Percentiles rank a stretch among this genome's conserved stretches.
phyloP scores from a whole-genome alignment of 495 filamentous ascomycete species.

The Penicillium ochrochloron region DNA sequence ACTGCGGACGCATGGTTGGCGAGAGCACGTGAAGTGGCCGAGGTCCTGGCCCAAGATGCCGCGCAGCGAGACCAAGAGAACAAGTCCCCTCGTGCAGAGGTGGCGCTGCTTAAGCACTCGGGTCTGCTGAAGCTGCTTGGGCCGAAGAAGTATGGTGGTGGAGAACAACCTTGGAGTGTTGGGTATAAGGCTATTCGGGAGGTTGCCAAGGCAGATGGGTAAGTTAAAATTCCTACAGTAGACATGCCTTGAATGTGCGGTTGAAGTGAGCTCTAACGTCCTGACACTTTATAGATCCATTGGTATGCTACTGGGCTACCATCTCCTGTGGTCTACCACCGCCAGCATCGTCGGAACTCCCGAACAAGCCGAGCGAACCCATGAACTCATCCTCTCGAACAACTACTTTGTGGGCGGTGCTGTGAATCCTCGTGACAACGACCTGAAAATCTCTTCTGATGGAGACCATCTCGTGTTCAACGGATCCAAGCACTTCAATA shows the following conservation, averaged over 20 bases:
- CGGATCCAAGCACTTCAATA: constrained; percentile 66
- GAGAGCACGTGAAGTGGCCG: constrained; percentile 56
- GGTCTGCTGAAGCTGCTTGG: constrained; percentile 61
- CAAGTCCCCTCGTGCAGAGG: constrained; percentile 59
- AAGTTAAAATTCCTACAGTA: constrained; percentile 1
- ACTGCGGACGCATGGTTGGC: constrained; percentile 52
- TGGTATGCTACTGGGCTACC: constrained; percentile 64
- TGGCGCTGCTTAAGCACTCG: constrained; percentile 59
- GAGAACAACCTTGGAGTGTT: constrained; percentile 59
- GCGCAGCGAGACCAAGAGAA: constrained; percentile 58
- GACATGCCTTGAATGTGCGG: not conserved
- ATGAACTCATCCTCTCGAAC: constrained; percentile 56
- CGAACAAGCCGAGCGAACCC: constrained; percentile 57
- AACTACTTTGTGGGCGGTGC: constrained; percentile 68
- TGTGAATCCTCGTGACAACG: constrained; percentile 64
- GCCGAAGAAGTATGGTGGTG: constrained; percentile 59
- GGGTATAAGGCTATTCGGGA: constrained; percentile 62
- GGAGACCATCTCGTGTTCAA: constrained; percentile 59
- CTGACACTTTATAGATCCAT: constrained; percentile 39
- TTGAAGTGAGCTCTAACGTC: not conserved
- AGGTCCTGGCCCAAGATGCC: constrained; percentile 57
- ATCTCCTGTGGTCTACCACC: constrained; percentile 64
- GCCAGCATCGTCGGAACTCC: constrained; percentile 58
- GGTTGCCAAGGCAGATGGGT: constrained; percentile 63
- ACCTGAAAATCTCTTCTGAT: constrained; percentile 56